Base-by-base conservation (phyloP, 1,139 yeast species). In the Suzukiozyma palmioleophila region DNA sequence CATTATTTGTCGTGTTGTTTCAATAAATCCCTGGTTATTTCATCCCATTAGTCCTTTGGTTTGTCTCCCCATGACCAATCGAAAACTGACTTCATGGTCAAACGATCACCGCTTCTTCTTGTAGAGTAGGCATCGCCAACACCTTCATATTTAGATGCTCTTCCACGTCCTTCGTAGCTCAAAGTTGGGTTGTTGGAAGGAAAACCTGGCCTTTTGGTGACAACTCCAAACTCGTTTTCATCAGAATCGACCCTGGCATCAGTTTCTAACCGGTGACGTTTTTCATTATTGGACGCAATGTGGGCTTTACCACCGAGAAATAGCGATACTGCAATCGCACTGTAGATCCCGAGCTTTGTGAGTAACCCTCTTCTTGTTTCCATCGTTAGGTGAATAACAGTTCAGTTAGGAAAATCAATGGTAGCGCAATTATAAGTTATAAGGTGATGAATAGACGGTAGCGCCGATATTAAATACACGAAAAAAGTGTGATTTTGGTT, bases 121-220 rank as follows among this genome's bases (percentile, higher is more conserved):
- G 77, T 65, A 61, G 74, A 47, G 64, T 80, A 81, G 36, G 86
- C 74, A 36, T 64, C 63, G 1, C 87, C 87, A 1, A 81, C 70
- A 5, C 88, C 90, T 47, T 80, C 84, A 52, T 73, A 84, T 50
- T 74, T 77, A 41, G 83, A 77, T 44, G 77, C 77, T 45, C 89
- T 60, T 11, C 49, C 42, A 8, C 26, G 24, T 18, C 39, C 36
- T 25, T 48, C 46, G 38, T 55, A 54, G 42, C 60, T 50, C 38
- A 56, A 50, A 14, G 52, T 53, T n/a, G 61, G 65, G 43, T 57
- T 62, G 44, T 53, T 52, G 26, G 44, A 38, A 3, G 71, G 71
- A 37, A 62, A 57, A 1, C 76, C 76, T 8, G 71, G 73, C 41
- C 64, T 53, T 40, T 48, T 52, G n/a, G 56, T 49, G 12, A 47